phyloP scores from a whole-genome alignment of 805 yeast genomes.

The Ogataea parapolymorpha region DNA sequence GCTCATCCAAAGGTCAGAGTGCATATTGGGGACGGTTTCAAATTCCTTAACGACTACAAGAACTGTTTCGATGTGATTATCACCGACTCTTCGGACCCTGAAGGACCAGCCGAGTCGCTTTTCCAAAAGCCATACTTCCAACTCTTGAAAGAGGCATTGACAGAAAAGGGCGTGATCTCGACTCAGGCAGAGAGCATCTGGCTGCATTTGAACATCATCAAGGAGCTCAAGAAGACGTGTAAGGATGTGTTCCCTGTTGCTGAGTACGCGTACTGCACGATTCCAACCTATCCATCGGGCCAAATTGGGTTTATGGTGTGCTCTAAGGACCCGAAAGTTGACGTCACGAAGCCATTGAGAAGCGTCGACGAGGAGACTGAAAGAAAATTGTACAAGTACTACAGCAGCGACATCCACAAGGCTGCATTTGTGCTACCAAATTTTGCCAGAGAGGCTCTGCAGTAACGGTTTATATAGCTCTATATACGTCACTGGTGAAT shows the following conservation, averaged over 20 bases:
- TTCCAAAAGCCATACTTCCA: conserved; percentile 92
- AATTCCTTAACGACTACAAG: conserved; percentile 78
- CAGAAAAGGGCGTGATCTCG: conserved; percentile 85
- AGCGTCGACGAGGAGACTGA: conserved; percentile 60
- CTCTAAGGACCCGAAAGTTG: conserved; percentile 63
- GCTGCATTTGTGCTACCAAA: conserved; percentile 91
- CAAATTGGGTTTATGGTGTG: conserved; percentile 98
- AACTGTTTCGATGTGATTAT: conserved; percentile 91
- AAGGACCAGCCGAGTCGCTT: conserved; percentile 93
- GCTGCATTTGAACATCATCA: conserved; percentile 83
- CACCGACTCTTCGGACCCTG: conserved; percentile 97
- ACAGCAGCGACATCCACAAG: conserved; percentile 77
- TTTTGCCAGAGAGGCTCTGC: conserved; percentile 61
- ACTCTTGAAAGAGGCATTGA: conserved; percentile 80
- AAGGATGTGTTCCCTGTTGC: conserved; percentile 84
- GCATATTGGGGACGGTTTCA: conserved; percentile 96
- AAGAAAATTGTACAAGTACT: conserved; percentile 67
- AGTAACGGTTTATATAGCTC: background rate
- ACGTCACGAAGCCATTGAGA: conserved; percentile 70
- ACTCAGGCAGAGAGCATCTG: conserved; percentile 96
- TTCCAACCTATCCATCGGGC: conserved; percentile 97
- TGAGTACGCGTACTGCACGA: conserved; percentile 85
- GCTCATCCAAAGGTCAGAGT: conserved; percentile 85
- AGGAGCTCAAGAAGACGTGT: conserved; percentile 79
- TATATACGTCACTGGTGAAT: background rate